Evolutionary conservation across 2,329 filamentous ascomycete genomes (phyloP).

Genomic region (Hyphodiscus sp.): DNA sequence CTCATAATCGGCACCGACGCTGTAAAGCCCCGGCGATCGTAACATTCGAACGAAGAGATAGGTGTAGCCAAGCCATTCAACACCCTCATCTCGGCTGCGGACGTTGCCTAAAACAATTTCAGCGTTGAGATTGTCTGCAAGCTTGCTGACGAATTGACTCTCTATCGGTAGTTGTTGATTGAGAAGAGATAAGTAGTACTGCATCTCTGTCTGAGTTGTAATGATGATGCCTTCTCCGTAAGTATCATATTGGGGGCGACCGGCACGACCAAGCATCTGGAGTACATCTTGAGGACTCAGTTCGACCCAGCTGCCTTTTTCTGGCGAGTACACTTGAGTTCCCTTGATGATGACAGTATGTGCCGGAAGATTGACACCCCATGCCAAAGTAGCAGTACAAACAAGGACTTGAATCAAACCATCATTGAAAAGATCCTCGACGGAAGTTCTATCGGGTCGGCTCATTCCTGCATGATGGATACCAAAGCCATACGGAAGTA

Average conservation of each 20-base stretch:
- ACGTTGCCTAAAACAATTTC: constrained; percentile 94
- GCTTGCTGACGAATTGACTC: constrained; percentile 85
- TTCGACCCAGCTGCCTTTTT: constrained; percentile 98
- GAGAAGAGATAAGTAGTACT: constrained; percentile 92
- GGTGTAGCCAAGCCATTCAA: constrained; percentile 98
- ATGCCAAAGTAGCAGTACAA: constrained; percentile 95
- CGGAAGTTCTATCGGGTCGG: constrained; percentile 86
- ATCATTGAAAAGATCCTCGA: constrained; percentile 89
- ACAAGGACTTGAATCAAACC: constrained; percentile 92
- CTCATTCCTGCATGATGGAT: constrained; percentile 99
- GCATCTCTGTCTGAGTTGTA: constrained; percentile 88
- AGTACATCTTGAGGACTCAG: constrained; percentile 94
- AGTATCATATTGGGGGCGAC: constrained; percentile 92
- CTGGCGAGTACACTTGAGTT: constrained; percentile 94
- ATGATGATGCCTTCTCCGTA: constrained; percentile 99
- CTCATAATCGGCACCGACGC: constrained; percentile 92
- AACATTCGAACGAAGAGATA: constrained; percentile 98
- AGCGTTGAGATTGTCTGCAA: constrained; percentile 94
- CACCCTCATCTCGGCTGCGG: constrained; percentile 83
- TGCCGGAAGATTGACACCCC: constrained; percentile 96
- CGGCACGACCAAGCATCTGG: constrained; percentile 97
- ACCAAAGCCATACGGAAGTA: constrained; percentile 92
- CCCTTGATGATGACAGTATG: constrained; percentile 99
- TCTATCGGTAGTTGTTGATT: constrained; percentile 98
- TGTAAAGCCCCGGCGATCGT: constrained; percentile 87